phyloP scores from a whole-genome alignment of 148 eudicot species.

The Arctostaphylos glauca region DNA sequence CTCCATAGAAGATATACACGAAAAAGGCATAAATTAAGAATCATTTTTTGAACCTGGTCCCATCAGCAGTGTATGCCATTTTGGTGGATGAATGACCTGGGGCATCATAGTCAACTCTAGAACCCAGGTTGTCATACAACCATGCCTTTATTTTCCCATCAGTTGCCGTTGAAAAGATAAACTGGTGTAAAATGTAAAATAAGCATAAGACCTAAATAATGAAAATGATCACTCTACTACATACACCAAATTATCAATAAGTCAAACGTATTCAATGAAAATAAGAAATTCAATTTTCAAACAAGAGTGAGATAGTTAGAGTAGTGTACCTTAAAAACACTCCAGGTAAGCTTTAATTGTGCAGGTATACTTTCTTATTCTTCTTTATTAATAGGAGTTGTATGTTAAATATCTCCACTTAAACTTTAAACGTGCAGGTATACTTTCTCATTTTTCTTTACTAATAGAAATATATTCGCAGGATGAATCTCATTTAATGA shows the following conservation, averaged over 20 bases:
- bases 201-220: background rate
- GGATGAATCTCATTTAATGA: too few species aligned
- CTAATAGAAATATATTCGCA: too few species aligned
- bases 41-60: conserved; percentile 53
- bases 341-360: too few species aligned
- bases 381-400: background rate
- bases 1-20: background rate
- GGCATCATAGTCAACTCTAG: conserved; percentile 93
- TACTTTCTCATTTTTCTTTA: too few species aligned
- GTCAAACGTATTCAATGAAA: background rate
- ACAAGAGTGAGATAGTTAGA: background rate
- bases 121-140: conserved; percentile 84
- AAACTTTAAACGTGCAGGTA: background rate
- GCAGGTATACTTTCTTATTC: too few species aligned
- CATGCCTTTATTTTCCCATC: conserved; percentile 98
- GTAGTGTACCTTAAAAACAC: too few species aligned
- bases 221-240: background rate
- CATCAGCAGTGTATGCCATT: conserved; percentile 94
- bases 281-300: background rate
- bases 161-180: conserved; percentile 84
- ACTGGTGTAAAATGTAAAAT: conserved; percentile 36
- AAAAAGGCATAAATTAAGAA: conserved; percentile 7
- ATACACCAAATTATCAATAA: background rate
- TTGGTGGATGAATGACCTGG: conserved; percentile 87
- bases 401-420: background rate